Percentiles rank a stretch among this genome's conserved stretches.
These are phyloP conservation scores for Lactarius hengduanensis DNA, from an alignment of 768 basidiomycete genomes.

Conservation along the genomic window DNA sequence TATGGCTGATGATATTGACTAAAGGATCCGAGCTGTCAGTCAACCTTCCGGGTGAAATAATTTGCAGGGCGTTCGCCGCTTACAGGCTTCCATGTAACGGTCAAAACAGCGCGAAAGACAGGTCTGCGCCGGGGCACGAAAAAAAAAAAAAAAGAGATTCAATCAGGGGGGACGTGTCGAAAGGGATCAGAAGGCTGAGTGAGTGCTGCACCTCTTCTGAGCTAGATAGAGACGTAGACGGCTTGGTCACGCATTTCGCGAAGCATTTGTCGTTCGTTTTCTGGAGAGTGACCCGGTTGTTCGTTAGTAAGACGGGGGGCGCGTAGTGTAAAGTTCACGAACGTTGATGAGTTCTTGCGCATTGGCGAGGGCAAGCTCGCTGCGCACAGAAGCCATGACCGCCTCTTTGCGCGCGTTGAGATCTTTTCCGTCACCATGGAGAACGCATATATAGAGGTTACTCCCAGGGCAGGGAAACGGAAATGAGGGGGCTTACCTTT, in stretches of 20 bases:
- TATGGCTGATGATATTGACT: slow-evolving; percentile 78
- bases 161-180: not conserved
- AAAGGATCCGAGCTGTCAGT: slow-evolving; percentile 7
- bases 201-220: slow-evolving; percentile 63
- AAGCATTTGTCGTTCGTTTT: slow-evolving; percentile 81
- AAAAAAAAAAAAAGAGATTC: not conserved
- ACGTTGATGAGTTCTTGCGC: slow-evolving; percentile 84
- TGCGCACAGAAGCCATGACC: slow-evolving; percentile 61
- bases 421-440: slow-evolving; percentile 33
- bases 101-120: slow-evolving; percentile 77
- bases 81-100: slow-evolving; percentile 83
- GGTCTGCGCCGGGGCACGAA: slow-evolving; percentile 43
- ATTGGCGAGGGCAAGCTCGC: slow-evolving; percentile 69
- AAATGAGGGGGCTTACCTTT: slow-evolving; percentile 19
- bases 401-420: slow-evolving; percentile 41
- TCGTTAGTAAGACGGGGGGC: not conserved
- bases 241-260: slow-evolving; percentile 74
- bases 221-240: slow-evolving; percentile 61
- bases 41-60: slow-evolving; percentile 1
- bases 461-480: not conserved
- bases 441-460: not conserved
- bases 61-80: slow-evolving; percentile 36
- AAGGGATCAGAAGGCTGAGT: not conserved
- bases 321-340: slow-evolving; percentile 28
- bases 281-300: slow-evolving; percentile 37